Conservation (phyloP, 495 filamentous ascomycete species). For the Podospora pseudopauciseta region DNA sequence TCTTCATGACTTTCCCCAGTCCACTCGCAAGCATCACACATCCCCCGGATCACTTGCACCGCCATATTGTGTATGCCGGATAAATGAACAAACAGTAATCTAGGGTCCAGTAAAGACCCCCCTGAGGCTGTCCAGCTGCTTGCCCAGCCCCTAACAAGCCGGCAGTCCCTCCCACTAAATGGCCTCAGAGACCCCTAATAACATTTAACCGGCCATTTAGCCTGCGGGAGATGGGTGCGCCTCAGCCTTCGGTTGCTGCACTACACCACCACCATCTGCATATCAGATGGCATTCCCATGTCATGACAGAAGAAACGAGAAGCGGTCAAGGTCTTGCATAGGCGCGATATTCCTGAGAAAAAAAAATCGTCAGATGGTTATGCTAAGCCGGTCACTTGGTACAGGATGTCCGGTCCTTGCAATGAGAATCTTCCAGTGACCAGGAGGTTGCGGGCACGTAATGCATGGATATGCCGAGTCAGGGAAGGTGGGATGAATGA, state of each 20-base stretch:
- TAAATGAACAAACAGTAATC: background rate
- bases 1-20: too few species aligned
- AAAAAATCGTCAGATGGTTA: background rate
- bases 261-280: background rate
- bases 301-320: background rate
- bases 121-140: background rate
- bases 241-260: slow-evolving; percentile 11
- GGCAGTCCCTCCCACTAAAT: slow-evolving; percentile 12
- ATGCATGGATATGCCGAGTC: background rate
- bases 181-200: background rate
- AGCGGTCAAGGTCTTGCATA: background rate
- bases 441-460: background rate
- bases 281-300: background rate
- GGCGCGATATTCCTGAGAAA: background rate
- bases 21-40: background rate
- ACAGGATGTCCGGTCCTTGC: background rate
- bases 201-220: slow-evolving; percentile 28
- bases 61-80: background rate
- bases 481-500: slow-evolving; percentile 1
- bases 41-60: background rate
- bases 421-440: background rate
- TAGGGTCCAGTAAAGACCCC: background rate
- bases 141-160: slow-evolving; percentile 6
- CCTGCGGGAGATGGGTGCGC: slow-evolving; percentile 17
- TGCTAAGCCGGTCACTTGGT: background rate